Conservation (phyloP, 2,329 filamentous ascomycete genomes). For the Diaporthe citri region DNA sequence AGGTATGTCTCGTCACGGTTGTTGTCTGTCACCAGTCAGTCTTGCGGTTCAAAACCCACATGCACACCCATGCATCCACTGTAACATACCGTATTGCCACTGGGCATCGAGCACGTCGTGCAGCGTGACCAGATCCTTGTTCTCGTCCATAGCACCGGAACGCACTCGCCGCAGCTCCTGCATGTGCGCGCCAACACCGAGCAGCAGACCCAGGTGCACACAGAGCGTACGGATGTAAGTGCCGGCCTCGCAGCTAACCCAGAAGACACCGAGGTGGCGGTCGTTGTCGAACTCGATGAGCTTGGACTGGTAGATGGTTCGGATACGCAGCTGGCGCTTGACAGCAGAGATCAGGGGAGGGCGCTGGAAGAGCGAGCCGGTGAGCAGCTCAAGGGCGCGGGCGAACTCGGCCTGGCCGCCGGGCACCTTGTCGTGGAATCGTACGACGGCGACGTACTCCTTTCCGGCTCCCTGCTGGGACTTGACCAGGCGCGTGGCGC, state of each 20-base stretch:
- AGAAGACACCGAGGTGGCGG: slow-evolving; percentile 96
- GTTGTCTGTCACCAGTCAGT: slow-evolving; percentile 73
- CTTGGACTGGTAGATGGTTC: slow-evolving; percentile 98
- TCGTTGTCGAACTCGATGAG: slow-evolving; percentile 98
- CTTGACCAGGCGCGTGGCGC: slow-evolving; percentile 97
- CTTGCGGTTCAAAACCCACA: not conserved
- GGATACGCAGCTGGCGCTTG: slow-evolving; percentile 97
- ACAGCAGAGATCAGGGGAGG: slow-evolving; percentile 98
- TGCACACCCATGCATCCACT: not conserved
- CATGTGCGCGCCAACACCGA: slow-evolving; percentile 82
- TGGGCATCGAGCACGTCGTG: slow-evolving; percentile 97
- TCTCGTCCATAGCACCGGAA: slow-evolving; percentile 95
- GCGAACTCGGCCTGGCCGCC: slow-evolving; percentile 94
- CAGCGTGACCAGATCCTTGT: slow-evolving; percentile 88
- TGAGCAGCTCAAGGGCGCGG: slow-evolving; percentile 93
- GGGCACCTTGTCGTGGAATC: slow-evolving; percentile 94
- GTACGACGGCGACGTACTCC: slow-evolving; percentile 96
- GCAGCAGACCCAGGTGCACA: slow-evolving; percentile 81
- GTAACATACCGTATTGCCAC: slow-evolving; percentile 74
- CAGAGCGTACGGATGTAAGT: slow-evolving; percentile 99
- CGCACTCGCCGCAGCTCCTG: slow-evolving; percentile 96
- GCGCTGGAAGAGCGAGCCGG: slow-evolving; percentile 95
- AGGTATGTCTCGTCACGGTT: slow-evolving; percentile 94
- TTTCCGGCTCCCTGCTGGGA: slow-evolving; percentile 99
- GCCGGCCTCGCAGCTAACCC: slow-evolving; percentile 98